Evolutionary conservation across 768 basidiomycete species (phyloP).

Genomic region (Udeniomyces megalosporus): DNA sequence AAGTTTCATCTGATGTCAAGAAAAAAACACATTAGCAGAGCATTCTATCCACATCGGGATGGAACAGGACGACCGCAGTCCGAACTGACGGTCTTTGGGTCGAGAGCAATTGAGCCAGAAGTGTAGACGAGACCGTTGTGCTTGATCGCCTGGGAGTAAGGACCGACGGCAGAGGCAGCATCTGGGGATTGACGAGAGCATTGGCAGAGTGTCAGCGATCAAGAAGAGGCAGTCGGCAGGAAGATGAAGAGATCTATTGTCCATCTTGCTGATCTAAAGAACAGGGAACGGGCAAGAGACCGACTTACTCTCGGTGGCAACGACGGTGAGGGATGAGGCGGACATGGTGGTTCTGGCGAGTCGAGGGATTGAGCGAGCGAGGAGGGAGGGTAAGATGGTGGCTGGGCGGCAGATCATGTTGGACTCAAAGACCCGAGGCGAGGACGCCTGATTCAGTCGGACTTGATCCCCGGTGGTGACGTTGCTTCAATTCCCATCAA

Average conservation of each 20-base stretch:
- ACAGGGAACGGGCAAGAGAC: neutral
- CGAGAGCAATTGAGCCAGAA: slow-evolving; percentile 75
- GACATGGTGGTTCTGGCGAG: neutral
- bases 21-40: neutral
- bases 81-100: slow-evolving; percentile 51
- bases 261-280: neutral
- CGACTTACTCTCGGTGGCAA: slow-evolving; percentile 6
- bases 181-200: slow-evolving; percentile 21
- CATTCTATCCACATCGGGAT: neutral
- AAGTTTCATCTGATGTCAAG: neutral
- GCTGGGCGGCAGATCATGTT: neutral
- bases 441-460: no score
- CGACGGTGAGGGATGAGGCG: slow-evolving; percentile 10
- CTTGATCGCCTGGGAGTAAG: slow-evolving; percentile 77
- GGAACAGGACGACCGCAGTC: neutral
- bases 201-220: neutral
- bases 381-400: neutral
- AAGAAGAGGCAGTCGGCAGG: neutral
- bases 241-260: neutral
- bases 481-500: no score
- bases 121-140: slow-evolving; percentile 69
- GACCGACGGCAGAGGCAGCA: slow-evolving; percentile 34
- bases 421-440: no score
- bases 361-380: neutral
- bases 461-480: no score